phyloP scores from a whole-genome alignment of 108 stramenopile genomes.

The Nitzschia sp. region DNA sequence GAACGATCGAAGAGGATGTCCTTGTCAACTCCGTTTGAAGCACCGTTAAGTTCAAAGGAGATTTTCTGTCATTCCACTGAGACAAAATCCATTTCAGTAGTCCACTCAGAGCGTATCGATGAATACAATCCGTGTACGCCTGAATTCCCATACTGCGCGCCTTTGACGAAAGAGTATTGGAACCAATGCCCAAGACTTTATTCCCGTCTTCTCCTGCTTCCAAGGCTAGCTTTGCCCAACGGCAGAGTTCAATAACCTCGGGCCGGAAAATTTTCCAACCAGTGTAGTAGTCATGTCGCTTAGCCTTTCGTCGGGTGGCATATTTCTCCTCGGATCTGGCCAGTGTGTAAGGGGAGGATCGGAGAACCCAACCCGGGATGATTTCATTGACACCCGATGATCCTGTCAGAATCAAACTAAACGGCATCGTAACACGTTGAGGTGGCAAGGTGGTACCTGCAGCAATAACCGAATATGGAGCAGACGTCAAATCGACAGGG shows the following conservation, averaged over 20 bases:
- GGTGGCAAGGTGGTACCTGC: slow-evolving; percentile 87
- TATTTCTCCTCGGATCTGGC: slow-evolving; percentile 83
- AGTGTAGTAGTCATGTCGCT: slow-evolving; percentile 69
- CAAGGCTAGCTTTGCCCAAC: slow-evolving; percentile 52
- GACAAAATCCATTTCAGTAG: slow-evolving; percentile 37
- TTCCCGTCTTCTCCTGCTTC: slow-evolving; percentile 8
- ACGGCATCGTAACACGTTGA: slow-evolving; percentile 87
- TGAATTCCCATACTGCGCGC: slow-evolving; percentile 60
- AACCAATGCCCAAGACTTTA: slow-evolving; percentile 57
- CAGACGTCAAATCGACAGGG: slow-evolving; percentile 75
- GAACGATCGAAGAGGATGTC: not conserved
- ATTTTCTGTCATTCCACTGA: not conserved
- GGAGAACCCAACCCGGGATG: slow-evolving; percentile 88
- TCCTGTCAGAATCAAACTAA: slow-evolving; percentile 67
- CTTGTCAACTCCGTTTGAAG: slow-evolving; percentile 5
- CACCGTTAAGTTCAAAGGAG: not conserved
- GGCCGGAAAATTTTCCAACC: slow-evolving; percentile 78
- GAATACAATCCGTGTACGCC: slow-evolving; percentile 75
- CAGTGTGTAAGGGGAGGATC: slow-evolving; percentile 83
- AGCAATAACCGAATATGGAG: slow-evolving; percentile 92
- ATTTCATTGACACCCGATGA: slow-evolving; percentile 65
- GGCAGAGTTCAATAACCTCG: slow-evolving; percentile 57
- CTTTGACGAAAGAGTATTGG: slow-evolving; percentile 56
- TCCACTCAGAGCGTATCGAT: slow-evolving; percentile 72
- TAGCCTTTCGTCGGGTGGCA: slow-evolving; percentile 65